Conservation (phyloP, 495 filamentous ascomycete genomes). For the Tuber borchii region DNA sequence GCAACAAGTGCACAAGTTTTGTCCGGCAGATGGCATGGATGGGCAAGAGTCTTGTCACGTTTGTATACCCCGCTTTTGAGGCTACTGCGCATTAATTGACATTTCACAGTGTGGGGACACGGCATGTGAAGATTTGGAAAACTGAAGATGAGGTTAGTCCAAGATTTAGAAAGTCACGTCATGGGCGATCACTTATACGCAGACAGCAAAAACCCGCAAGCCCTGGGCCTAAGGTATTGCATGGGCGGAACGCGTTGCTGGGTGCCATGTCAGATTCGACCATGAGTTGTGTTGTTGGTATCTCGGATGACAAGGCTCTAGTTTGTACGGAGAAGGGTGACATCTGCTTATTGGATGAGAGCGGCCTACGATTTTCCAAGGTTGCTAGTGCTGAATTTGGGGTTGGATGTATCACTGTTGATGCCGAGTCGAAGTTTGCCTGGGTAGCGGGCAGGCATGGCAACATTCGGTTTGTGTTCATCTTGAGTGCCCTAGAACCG, state of each 20-base stretch:
- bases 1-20: constrained; percentile 84
- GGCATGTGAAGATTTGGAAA: constrained; percentile 91
- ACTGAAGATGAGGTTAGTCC: constrained; percentile 56
- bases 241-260: constrained; percentile 65
- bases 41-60: constrained; percentile 62
- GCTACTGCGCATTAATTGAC: constrained; percentile 41
- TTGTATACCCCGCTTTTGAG: constrained; percentile 42
- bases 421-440: constrained; percentile 48
- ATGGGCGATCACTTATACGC: constrained; percentile 43
- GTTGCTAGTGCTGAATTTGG: constrained; percentile 57
- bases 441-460: constrained; percentile 52
- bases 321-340: constrained; percentile 67
- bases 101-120: constrained; percentile 61
- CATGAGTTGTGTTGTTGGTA: constrained; percentile 69
- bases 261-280: constrained; percentile 70
- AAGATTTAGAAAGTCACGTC: constrained; percentile 41
- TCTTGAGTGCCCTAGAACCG: constrained; percentile 20
- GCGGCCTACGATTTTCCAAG: constrained; percentile 58
- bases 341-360: constrained; percentile 75
- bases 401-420: constrained; percentile 58
- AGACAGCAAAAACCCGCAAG: constrained; percentile 44
- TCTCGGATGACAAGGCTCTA: constrained; percentile 63
- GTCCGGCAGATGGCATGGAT: constrained; percentile 84
- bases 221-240: constrained; percentile 53
- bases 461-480: constrained; percentile 38